Evolutionary conservation across 2,329 filamentous ascomycete genomes (phyloP).

Genomic region (Claviceps sp.): DNA sequence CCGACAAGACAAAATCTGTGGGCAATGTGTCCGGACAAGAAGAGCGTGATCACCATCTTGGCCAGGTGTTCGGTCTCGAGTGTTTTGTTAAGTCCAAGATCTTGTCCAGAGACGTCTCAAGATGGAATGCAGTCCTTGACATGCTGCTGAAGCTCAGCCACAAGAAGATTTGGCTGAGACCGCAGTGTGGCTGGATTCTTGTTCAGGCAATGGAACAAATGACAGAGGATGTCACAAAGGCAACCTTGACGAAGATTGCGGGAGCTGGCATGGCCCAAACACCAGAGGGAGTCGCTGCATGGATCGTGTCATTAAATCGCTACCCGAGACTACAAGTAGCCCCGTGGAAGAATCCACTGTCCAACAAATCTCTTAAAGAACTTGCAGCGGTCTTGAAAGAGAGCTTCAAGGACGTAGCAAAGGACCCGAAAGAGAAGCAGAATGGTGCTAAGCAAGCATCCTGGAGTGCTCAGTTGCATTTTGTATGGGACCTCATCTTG

Average conservation of each 20-base stretch:
- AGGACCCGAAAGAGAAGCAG: slow-evolving; percentile 29
- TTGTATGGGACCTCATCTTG: slow-evolving; percentile 78
- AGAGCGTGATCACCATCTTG: slow-evolving; percentile 73
- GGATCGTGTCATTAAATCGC: slow-evolving; percentile 54
- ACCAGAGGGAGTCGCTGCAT: slow-evolving; percentile 79
- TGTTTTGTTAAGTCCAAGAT: slow-evolving; percentile 70
- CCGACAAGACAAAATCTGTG: slow-evolving; percentile 40
- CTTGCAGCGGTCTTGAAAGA: slow-evolving; percentile 73
- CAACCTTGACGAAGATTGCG: slow-evolving; percentile 48
- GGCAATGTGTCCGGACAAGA: slow-evolving; percentile 54
- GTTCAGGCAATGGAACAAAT: slow-evolving; percentile 57
- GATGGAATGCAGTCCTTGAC: slow-evolving; percentile 57
- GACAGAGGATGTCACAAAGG: slow-evolving; percentile 42
- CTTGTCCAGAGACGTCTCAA: slow-evolving; percentile 45
- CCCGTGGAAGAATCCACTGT: slow-evolving; percentile 68
- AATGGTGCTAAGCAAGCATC: slow-evolving; percentile 49
- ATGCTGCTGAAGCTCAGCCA: slow-evolving; percentile 60
- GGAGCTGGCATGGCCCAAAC: slow-evolving; percentile 60
- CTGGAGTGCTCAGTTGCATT: slow-evolving; percentile 71
- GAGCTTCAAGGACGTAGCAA: slow-evolving; percentile 40
- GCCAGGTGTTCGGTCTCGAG: slow-evolving; percentile 75
- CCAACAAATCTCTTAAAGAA: slow-evolving; percentile 50
- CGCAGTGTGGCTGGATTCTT: slow-evolving; percentile 76
- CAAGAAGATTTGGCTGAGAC: slow-evolving; percentile 78
- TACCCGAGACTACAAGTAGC: slow-evolving; percentile 53